Conservation (phyloP, 192 early-diverging fungal species). For the Coemansia aciculifera region DNA sequence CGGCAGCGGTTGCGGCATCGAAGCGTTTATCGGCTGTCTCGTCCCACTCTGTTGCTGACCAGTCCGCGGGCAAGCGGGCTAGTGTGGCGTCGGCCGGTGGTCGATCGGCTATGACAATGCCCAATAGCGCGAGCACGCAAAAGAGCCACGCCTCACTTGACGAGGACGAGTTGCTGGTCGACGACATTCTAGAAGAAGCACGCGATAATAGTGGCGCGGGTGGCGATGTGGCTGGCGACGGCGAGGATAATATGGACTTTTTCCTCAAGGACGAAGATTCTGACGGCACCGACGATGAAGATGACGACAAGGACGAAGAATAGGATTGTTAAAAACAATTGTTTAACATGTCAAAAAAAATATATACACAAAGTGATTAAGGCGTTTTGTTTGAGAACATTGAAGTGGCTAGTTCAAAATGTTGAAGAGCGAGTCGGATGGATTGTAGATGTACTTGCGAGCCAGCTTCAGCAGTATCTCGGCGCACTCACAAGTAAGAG, state of each 20-base stretch:
- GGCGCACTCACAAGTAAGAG: constrained; percentile 26
- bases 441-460: constrained; percentile 14
- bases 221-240: not conserved
- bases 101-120: constrained; percentile 13
- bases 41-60: constrained; percentile 6
- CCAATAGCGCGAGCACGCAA: constrained; percentile 14
- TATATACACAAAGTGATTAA: not conserved
- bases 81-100: constrained; percentile 14
- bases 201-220: not conserved
- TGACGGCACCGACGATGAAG: constrained; percentile 30
- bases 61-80: constrained; percentile 16
- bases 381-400: too few relatives aligned
- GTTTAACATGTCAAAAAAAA: not conserved
- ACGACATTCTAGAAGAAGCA: constrained; percentile 37
- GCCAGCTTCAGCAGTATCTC: constrained; percentile 17
- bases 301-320: constrained; percentile 8
- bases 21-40: constrained; percentile 16
- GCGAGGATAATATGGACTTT: constrained; percentile 39
- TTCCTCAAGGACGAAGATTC: constrained; percentile 50
- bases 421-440: constrained; percentile 13
- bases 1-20: not conserved
- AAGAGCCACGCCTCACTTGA: constrained; percentile 31
- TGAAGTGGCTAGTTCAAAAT: constrained; percentile 1
- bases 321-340: not conserved
- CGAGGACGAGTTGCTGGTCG: constrained; percentile 34